Evolutionary conservation across 306 rosid species (phyloP).

Genomic region (Hippophae tibetana): DNA sequence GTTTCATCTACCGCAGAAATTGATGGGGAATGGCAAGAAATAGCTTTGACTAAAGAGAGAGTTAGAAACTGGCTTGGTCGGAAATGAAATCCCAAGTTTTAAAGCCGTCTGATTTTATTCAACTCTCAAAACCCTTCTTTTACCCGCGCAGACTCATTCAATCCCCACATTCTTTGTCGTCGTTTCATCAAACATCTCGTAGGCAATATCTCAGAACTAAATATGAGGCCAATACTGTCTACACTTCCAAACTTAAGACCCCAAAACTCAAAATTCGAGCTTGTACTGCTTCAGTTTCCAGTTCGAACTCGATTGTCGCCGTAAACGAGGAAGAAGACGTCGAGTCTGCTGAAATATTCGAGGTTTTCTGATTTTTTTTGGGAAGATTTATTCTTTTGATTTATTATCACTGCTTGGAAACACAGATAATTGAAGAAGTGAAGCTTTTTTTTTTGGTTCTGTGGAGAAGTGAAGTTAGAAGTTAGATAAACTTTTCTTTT

Average conservation of each 20-base stretch:
- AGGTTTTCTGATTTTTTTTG: constrained; percentile 34
- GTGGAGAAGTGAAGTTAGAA: no score
- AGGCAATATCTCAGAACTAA: constrained; percentile 21
- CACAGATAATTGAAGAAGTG: background rate
- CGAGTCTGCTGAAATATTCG: constrained; percentile 59
- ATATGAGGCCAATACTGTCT: constrained; percentile 7
- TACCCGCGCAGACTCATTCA: constrained; percentile 28
- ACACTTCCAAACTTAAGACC: constrained; percentile 3
- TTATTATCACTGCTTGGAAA: background rate
- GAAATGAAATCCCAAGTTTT: constrained; percentile 41
- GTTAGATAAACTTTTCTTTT: background rate
- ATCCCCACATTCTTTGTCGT: constrained; percentile 19
- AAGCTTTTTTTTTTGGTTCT: background rate
- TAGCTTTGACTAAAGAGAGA: constrained; percentile 5
- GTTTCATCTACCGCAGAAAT: constrained; percentile 1
- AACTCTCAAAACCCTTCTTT: constrained; percentile 32
- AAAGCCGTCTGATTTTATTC: constrained; percentile 28
- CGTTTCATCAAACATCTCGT: constrained; percentile 11
- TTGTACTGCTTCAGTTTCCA: constrained; percentile 25
- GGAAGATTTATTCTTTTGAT: background rate
- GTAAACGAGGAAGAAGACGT: constrained; percentile 36
- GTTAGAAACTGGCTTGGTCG: constrained; percentile 8
- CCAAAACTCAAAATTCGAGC: constrained; percentile 28
- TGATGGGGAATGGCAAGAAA: constrained; percentile 8
- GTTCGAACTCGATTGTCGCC: constrained; percentile 29